Evolutionary conservation across 768 basidiomycete genomes (phyloP), one percentile per base, ranked within the genome.

Genomic region (Lepiota brunneoincarnata): DNA sequence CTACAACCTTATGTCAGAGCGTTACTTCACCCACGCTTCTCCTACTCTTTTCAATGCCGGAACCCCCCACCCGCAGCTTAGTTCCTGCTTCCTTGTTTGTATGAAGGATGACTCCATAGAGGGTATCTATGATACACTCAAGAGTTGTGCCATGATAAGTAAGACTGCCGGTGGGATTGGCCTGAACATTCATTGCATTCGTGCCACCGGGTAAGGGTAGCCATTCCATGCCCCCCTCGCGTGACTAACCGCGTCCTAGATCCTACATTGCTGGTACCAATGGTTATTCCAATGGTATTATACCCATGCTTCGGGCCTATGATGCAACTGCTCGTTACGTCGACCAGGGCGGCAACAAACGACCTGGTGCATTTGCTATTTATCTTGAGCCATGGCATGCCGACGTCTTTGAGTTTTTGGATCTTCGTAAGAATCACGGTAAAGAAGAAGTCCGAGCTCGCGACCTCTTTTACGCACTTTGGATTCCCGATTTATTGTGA

Each of bases 51-150:
- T 99, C 84, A 98, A 98, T 67, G 94, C 96, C 41, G 96, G 97
- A 28, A 98, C 95, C 6, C 96, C 95, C 20, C 77, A 91, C 66
- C 84, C 93, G n/a, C 97, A 98, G 67, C 80, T 98, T 63, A 86
- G 90, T 58, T 96, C 93, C 2, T 98, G 97, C 75, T 99, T 98
- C 84, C 84, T 99, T 53, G 87, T 99, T 44, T 87, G 87, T 66
- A 98, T 98, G 97, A 93, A 94, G 71, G 94, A 98, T 17, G 97
- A 98, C 69, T 96, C 93, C 3, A 98, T 98, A 55, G 97, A 99
- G 61, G 97, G 97, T 17, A 98, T 99, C 72, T 99, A 98, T 69
- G 96, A 98, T 63, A 98, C 97, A 0, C 78, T 99, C 61, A 98
- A 98, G 79, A 91, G 83, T 58, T 98, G 97, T 66, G 97, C 97